A percentile compares a stretch with the other conserved stretches of the same genome.
These are phyloP conservation scores for Millerozyma acaciae DNA, from an alignment of 805 yeast species.

Conservation along the genomic window DNA sequence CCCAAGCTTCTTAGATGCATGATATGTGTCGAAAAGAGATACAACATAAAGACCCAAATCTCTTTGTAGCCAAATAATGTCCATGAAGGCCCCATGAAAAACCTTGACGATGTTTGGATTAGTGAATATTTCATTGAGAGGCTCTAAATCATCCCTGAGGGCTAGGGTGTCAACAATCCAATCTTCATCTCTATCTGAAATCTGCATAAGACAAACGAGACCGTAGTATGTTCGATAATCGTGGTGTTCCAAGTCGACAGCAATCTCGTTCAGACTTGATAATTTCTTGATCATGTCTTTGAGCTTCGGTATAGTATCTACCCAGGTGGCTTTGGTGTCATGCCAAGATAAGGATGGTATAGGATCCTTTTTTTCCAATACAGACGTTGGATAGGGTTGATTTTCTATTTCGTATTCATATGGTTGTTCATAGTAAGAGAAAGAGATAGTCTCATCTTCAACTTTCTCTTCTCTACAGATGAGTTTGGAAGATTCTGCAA, in stretches of 20 bases:
- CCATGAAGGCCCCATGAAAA: slow-evolving; percentile 96
- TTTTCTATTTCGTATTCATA: slow-evolving; percentile 69
- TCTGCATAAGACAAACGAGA: slow-evolving; percentile 88
- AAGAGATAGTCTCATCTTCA: slow-evolving; percentile 35
- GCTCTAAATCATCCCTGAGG: slow-evolving; percentile 65
- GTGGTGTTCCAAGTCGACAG: slow-evolving; percentile 95
- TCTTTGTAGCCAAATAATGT: slow-evolving; percentile 93
- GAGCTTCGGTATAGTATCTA: slow-evolving; percentile 55
- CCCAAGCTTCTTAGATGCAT: slow-evolving; percentile 78
- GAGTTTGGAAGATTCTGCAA: slow-evolving; percentile 45
- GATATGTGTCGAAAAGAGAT: slow-evolving; percentile 85
- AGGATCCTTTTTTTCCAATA: slow-evolving; percentile 41
- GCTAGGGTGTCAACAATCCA: slow-evolving; percentile 83
- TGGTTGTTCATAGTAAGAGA: slow-evolving; percentile 73
- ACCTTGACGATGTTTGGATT: slow-evolving; percentile 81
- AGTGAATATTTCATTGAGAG: slow-evolving; percentile 71
- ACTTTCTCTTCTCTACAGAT: slow-evolving; percentile 27
- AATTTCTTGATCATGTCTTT: slow-evolving; percentile 53
- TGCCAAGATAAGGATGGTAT: slow-evolving; percentile 62
- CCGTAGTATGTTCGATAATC: slow-evolving; percentile 90
- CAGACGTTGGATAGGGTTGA: slow-evolving; percentile 62
- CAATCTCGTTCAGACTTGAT: slow-evolving; percentile 55
- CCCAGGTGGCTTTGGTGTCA: slow-evolving; percentile 62
- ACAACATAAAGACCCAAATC: slow-evolving; percentile 92
- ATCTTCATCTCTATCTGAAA: slow-evolving; percentile 76